Percentiles rank a stretch among this genome's conserved stretches.
Conservation (phyloP, 176 grass and related monocot species). For the Hordeum marinum region DNA sequence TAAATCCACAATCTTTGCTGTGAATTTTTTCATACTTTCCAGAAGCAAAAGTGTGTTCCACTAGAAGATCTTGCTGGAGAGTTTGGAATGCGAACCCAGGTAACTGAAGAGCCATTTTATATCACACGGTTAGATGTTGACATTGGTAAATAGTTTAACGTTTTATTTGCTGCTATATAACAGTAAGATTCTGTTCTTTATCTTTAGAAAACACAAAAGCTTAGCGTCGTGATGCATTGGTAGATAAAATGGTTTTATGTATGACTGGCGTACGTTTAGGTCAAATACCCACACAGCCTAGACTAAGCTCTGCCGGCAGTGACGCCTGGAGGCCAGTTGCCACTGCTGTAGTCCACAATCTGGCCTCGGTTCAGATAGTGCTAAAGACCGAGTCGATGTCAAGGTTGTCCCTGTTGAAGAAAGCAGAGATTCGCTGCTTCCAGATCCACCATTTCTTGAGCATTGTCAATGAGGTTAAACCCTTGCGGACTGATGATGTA, state of each 20-base stretch:
- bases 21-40: background rate
- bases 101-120: slow-evolving; percentile 20
- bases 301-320: background rate
- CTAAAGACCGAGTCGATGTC: too few species aligned
- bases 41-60: slow-evolving; percentile 96
- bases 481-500: background rate
- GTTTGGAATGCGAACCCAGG: slow-evolving; percentile 91
- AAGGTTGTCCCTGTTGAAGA: background rate
- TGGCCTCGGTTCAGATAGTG: background rate
- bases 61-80: slow-evolving; percentile 90
- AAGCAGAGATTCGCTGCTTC: background rate
- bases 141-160: background rate
- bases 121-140: background rate
- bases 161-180: background rate
- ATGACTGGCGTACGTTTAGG: background rate
- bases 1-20: slow-evolving; percentile 8
- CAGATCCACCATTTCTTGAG: background rate
- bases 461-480: background rate
- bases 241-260: background rate
- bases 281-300: background rate
- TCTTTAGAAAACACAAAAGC: background rate
- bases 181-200: background rate
- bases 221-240: background rate
- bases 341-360: background rate
- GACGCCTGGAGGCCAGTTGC: background rate